Evolutionary conservation across 2,329 filamentous ascomycete genomes (phyloP), one percentile per base, ranked within the genome.

Genomic region (Alternaria sp.): DNA sequence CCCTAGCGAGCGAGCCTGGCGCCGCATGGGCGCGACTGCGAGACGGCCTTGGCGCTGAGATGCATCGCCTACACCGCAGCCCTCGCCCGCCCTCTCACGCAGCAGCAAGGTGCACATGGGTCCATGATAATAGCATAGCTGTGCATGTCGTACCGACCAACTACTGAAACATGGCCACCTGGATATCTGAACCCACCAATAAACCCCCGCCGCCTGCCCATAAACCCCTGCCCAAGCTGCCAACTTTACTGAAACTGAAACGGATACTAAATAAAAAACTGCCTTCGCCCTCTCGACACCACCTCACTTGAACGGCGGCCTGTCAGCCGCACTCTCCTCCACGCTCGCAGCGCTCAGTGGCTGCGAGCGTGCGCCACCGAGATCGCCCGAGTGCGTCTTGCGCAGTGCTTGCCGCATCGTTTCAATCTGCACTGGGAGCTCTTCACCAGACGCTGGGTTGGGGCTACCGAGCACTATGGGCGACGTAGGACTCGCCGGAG

Each of bases 371-470:
- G 71, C 69, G 34, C 80, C 79, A 37, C 82, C 80, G 56, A 97
- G 80, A 74, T 97, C 94, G 17, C 90, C 87, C 77, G 92, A 97
- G 42, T 88, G 91, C 13, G 93, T 96, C 76, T 91, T 89, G 72
- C 91, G 84, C 72, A 97, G 81, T 14, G 92, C 93, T 78, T 97
- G 93, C 51, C 89, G 85, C 93, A 97, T 96, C 4, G 93, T 97
- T 82, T 97, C 93, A 65, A 97, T 90, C 58, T 90, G 92, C 57
- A 97, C 81, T 51, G 90, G 92, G 59, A 97, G 81, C 62, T 97
- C 93, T 26, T 88, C 84, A 60, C 82, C 81, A 48, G 82, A 77
- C 33, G 86, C 79, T 51, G 85, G 83, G 54, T 82, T 83, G 62
- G 83, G 82, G 9, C 82, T 78, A 42, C 84, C 83, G 26, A 82